Base-by-base conservation (phyloP, 2,329 filamentous ascomycete species). In the Coniosporium tulheliwenetii region DNA sequence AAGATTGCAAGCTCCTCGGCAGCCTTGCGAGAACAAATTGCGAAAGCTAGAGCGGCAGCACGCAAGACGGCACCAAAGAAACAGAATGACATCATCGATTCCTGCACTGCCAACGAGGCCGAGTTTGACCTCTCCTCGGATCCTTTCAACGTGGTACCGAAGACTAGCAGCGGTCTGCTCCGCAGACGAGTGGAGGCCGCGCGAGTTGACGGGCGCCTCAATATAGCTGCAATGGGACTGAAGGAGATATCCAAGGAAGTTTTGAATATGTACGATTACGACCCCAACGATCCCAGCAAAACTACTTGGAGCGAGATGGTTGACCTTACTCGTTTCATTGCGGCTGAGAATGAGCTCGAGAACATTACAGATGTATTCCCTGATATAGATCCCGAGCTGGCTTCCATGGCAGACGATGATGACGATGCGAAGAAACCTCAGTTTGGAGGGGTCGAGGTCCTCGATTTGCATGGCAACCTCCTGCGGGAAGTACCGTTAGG, bases 251-350 rank as follows among this genome's bases (percentile, higher is more conserved):
- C 91, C 0, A 61, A 73, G 1, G 84, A 93, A 53, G 82, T 96
- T 0, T 65, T 93, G 61, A 76, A 78, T 41, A 96, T 96, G 87
- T 96, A 95, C 56, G 82, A 86, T 50, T 67, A 84, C 13, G 78
- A 86, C 40, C 70, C 73, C 1, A 70, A 77, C 41, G 75, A 79
- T 32, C 68, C 66, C 10, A 65, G 71, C 15, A 75, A 72, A 31
- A 73, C 77, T 9, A 76, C 79, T 30, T 96, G 91, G 91, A 86
- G 86, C 2, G 89, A 96, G 58, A 81, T 82, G 44, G 85, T 96
- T 9, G 89, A 96, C 54, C 63, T 96, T 37, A 81, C 79, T 1
- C 77, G 81, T 45, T 77, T 96, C 39, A 75, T 91, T 47, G 86
- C 83, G 5, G 86, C 89, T 8, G 86, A 94, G 53, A 96, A 98